Evolutionary conservation across 2,329 filamentous ascomycete species (phyloP).

Genomic region (Xylaria polymorpha): DNA sequence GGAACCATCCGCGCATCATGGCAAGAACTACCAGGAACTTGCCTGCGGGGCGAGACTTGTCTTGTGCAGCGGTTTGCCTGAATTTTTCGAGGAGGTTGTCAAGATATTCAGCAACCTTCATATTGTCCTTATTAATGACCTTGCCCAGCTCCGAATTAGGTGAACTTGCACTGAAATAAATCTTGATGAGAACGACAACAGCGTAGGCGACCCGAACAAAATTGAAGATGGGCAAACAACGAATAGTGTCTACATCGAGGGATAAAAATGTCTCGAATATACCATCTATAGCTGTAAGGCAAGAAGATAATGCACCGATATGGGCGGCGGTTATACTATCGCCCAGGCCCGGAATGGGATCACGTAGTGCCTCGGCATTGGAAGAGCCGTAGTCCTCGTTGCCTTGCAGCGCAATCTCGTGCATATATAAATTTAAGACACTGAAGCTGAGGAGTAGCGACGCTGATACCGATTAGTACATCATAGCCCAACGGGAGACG

Average conservation of each 20-base stretch:
- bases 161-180: slow-evolving; percentile 74
- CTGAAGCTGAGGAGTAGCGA: slow-evolving; percentile 72
- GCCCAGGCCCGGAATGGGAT: slow-evolving; percentile 56
- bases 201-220: slow-evolving; percentile 79
- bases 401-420: slow-evolving; percentile 76
- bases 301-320: slow-evolving; percentile 74
- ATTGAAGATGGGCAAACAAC: slow-evolving; percentile 75
- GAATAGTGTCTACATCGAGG: slow-evolving; percentile 68
- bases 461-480: slow-evolving; percentile 55
- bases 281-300: slow-evolving; percentile 72
- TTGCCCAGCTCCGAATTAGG: slow-evolving; percentile 74
- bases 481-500: slow-evolving; percentile 33
- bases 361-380: slow-evolving; percentile 58
- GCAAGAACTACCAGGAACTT: slow-evolving; percentile 78
- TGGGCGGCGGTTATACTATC: slow-evolving; percentile 65
- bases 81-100: slow-evolving; percentile 78
- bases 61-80: slow-evolving; percentile 69
- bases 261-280: slow-evolving; percentile 73
- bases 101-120: slow-evolving; percentile 74
- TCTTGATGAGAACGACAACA: slow-evolving; percentile 77
- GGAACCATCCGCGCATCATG: slow-evolving; percentile 78
- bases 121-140: slow-evolving; percentile 74
- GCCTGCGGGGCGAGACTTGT: slow-evolving; percentile 71
- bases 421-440: slow-evolving; percentile 76
- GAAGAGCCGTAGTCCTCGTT: slow-evolving; percentile 60